phyloP scores from a whole-genome alignment of 305 asterid species.

The Fraxinus dipetala region DNA sequence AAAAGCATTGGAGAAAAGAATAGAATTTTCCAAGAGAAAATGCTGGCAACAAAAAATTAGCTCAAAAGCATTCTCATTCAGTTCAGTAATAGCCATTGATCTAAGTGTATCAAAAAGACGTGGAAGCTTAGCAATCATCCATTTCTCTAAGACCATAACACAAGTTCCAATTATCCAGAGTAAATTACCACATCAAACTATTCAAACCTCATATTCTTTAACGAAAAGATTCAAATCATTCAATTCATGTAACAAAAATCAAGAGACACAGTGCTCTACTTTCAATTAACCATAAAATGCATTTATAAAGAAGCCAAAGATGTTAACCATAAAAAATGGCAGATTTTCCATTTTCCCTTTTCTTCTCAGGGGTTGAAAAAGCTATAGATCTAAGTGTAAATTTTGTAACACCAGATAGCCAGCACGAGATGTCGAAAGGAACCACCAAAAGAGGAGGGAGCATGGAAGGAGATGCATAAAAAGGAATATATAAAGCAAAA shows the following conservation, averaged over 20 bases:
- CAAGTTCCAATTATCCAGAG: neutral
- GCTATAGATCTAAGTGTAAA: neutral
- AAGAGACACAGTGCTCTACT: neutral
- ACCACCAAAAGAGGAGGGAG: conserved; percentile 3
- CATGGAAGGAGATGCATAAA: neutral
- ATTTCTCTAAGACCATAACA: neutral
- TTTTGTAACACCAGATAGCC: neutral
- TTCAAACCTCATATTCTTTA: neutral
- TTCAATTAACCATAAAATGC: neutral
- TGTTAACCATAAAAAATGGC: neutral
- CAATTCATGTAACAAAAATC: neutral
- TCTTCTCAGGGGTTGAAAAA: neutral
- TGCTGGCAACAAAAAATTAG: neutral
- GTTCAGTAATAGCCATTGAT: neutral
- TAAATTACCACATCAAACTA: neutral
- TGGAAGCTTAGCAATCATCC: neutral
- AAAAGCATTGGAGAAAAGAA: neutral
- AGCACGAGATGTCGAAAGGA: neutral
- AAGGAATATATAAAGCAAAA: conserved; percentile 5
- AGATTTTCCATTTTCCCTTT: neutral
- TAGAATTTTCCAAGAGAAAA: neutral
- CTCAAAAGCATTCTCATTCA: neutral
- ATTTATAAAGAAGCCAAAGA: neutral
- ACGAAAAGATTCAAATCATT: neutral
- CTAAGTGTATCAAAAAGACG: neutral